phyloP scores from a whole-genome alignment of 371 early-diverging fungal species.

The Mortierella sp. region DNA sequence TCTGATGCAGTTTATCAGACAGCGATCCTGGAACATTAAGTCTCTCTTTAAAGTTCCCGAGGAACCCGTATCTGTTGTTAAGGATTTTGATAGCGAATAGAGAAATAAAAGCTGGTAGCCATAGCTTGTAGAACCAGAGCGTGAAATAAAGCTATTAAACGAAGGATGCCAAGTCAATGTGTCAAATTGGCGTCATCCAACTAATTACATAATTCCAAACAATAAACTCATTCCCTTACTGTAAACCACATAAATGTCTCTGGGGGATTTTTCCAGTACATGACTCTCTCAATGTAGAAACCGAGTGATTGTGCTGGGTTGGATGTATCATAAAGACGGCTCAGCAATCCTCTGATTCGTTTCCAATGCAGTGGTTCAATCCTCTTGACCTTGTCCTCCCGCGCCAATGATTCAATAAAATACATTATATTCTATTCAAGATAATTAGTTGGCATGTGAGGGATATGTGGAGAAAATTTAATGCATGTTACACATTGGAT shows the following conservation, averaged over 20 bases:
- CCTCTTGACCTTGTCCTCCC: slow-evolving; percentile 36
- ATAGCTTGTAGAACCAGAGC: slow-evolving; percentile 47
- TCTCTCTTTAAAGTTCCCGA: slow-evolving; percentile 28
- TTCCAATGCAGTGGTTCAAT: slow-evolving; percentile 46
- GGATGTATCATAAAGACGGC: slow-evolving; percentile 50
- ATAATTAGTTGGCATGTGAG: background rate
- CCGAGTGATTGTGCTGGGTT: slow-evolving; percentile 45
- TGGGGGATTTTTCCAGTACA: slow-evolving; percentile 48
- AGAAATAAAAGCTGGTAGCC: slow-evolving; percentile 42
- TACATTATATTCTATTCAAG: slow-evolving; percentile 29
- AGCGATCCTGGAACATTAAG: slow-evolving; percentile 29
- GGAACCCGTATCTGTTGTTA: slow-evolving; percentile 44
- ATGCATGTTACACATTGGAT: background rate
- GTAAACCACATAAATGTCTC: slow-evolving; percentile 48
- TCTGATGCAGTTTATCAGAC: slow-evolving; percentile 3
- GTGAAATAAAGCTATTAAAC: slow-evolving; percentile 30
- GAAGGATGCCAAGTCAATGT: background rate
- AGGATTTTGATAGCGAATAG: slow-evolving; percentile 40
- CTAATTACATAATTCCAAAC: background rate
- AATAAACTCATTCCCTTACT: slow-evolving; percentile 25
- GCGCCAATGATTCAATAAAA: slow-evolving; percentile 47
- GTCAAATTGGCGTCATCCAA: background rate
- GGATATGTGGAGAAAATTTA: slow-evolving; percentile 16
- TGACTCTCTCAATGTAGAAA: slow-evolving; percentile 40
- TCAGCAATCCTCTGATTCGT: slow-evolving; percentile 32